Percentiles rank a stretch among this genome's conserved stretches.
phyloP scores from a whole-genome alignment of 768 basidiomycete genomes.

The Thelephora ganbajun region DNA sequence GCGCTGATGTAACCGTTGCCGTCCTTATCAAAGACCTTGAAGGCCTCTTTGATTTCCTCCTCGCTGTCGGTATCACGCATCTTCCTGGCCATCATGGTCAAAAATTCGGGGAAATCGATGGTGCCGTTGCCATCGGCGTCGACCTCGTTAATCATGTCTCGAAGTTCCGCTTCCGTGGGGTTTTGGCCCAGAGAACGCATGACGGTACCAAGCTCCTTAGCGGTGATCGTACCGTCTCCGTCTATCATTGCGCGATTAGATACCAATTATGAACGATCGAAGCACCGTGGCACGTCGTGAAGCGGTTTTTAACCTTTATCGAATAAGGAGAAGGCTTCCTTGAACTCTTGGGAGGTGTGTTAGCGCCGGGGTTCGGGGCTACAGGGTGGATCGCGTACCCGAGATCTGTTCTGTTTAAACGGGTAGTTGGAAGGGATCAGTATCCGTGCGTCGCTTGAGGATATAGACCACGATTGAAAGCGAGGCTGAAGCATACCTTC shows the following conservation, averaged over 20 bases:
- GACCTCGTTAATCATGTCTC: conserved; percentile 94
- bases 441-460: neutral
- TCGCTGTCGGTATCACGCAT: conserved; percentile 88
- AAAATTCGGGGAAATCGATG: conserved; percentile 73
- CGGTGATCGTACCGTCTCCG: conserved; percentile 88
- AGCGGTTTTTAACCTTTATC: conserved; percentile 63
- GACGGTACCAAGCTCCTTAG: conserved; percentile 80
- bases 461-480: conserved; percentile 3
- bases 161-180: conserved; percentile 81
- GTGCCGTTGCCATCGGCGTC: conserved; percentile 81
- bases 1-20: conserved; percentile 83
- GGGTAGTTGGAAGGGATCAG: neutral
- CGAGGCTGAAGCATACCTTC: conserved; percentile 45
- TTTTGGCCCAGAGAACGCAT: conserved; percentile 92
- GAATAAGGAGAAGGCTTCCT: conserved; percentile 97
- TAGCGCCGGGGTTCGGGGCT: neutral
- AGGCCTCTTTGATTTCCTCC: conserved; percentile 93
- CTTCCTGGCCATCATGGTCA: conserved; percentile 76
- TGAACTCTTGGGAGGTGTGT: conserved; percentile 61
- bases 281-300: neutral
- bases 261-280: neutral
- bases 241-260: conserved; percentile 29
- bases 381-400: conserved; percentile 32
- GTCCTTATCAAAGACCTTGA: conserved; percentile 96
- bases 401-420: conserved; percentile 67